Evolutionary conservation across 2,329 filamentous ascomycete species (phyloP), one percentile per base, ranked within the genome.

Genomic region (Hypoxylon sp.): DNA sequence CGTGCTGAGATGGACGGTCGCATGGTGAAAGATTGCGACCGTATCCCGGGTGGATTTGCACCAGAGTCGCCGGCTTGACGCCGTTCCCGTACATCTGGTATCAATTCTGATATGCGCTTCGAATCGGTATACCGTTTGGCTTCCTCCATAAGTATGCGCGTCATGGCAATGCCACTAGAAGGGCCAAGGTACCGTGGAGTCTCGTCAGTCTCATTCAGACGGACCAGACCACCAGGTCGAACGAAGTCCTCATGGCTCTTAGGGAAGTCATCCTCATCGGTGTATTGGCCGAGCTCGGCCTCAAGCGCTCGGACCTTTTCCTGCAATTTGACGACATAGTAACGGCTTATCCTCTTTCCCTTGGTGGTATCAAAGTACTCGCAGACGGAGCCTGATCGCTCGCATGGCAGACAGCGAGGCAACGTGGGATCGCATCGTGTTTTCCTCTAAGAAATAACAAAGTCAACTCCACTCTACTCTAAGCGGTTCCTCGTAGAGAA

Each of bases 121-220:
- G 91, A 88, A 65, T 94, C 89, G 17, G 91, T 95, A 66, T 93
- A 96, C 57, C 91, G 88, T 74, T 96, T 97, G 43, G 93, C 93
- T 71, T 96, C 86, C 69, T 97, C 92, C 89, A 99, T 97, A 7
- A 99, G 87, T 61, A 97, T 80, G 20, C 93, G 86, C 8, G 92
- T 96, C 77, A 97, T 96, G 67, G 91, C 90, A 64, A 97, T 96
- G 52, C 93, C 94, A 69, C 93, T 97, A 37, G 92, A 96, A 2
- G 94, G 90, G 0, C 94, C 94, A 2, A 99, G 78, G 68, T 94
- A 97, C 57, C 93, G 89, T 11, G 90, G 86, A 1, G 83, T 87
- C 72, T 97, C 93, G 69, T 96, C 91, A 47, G 87, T 86, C 63
- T 93, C 90, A 64, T 88, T 86, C 42, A 97, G 83, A 31, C 87